phyloP scores from a whole-genome alignment of 768 basidiomycete species.

The Rubroboletus satanas region DNA sequence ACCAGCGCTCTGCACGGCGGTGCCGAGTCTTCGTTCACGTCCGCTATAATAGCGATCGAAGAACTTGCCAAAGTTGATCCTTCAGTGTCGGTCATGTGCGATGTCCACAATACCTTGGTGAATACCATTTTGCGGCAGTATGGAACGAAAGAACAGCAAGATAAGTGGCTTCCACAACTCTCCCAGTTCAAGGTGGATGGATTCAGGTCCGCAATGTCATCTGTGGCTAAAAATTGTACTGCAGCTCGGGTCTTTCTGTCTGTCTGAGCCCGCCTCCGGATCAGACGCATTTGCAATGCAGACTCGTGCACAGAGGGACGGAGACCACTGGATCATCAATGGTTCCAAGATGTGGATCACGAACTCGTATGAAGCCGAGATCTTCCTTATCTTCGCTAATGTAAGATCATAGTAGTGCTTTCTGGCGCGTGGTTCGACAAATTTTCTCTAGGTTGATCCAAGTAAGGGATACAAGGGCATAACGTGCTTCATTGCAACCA shows the following conservation, averaged over 20 bases:
- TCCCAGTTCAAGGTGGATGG: conserved; percentile 64
- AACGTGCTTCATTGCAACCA: conserved; percentile 94
- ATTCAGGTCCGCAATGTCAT: neutral
- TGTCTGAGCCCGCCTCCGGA: conserved; percentile 90
- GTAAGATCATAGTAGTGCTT: conserved; percentile 40
- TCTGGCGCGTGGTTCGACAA: neutral
- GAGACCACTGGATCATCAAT: conserved; percentile 81
- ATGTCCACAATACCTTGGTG: conserved; percentile 98
- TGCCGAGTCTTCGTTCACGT: conserved; percentile 86
- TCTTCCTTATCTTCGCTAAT: conserved; percentile 94
- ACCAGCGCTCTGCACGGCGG: conserved; percentile 81
- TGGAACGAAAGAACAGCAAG: conserved; percentile 78
- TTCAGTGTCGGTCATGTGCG: conserved; percentile 92
- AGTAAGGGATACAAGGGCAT: conserved; percentile 98
- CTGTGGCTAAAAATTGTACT: neutral
- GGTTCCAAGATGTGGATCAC: conserved; percentile 99
- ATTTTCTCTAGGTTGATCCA: conserved; percentile 60
- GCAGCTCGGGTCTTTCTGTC: conserved; percentile 92
- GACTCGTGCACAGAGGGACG: conserved; percentile 86
- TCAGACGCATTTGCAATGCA: conserved; percentile 97
- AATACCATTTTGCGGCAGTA: conserved; percentile 91
- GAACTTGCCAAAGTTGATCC: conserved; percentile 97
- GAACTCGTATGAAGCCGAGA: conserved; percentile 87
- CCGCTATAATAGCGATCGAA: conserved; percentile 94
- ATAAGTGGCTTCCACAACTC: conserved; percentile 84